Base-by-base conservation (phyloP, 2,329 filamentous ascomycete genomes). In the Trichothecium sympodiale region DNA sequence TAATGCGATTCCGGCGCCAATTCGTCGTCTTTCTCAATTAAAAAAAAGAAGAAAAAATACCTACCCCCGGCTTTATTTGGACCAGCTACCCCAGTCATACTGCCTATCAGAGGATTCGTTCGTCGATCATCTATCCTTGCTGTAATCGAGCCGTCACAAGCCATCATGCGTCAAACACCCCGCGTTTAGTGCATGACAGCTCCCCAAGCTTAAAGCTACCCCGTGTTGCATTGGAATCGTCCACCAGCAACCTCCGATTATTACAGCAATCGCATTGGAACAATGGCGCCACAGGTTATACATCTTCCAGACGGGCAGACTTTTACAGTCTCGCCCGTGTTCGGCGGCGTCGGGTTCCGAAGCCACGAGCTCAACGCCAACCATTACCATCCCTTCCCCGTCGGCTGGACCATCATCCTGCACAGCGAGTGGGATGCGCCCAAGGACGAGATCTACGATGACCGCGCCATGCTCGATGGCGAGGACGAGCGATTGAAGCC, bases 311-410 rank as follows among this genome's bases (percentile, higher is more conserved):
- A 95, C 60, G 89, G 88, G 51, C 85, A 91, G 61, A 80, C 71
- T 44, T 73, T 91, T 51, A 81, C 79, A 3, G 82, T 94, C 23
- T 77, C 77, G 12, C 83, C 87, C 1, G 85, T 94, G 17, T 95
- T 94, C 55, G 86, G 83, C n/a, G 89, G 89, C 23, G 70, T 91
- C 38, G 84, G 80, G 49, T 95, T 95, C 76, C 91, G 88, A 56
- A 75, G 79, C 38, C 81, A 85, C 52, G 81, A 91, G 42, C 63
- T 84, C 43, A 81, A 72, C 49, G 64, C 69, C 17, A 75, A 81
- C 49, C 71, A 74, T 46, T 78, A 74, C 46, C 78, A 77, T 35
- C 71, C 80, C 4, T 88, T 86, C 41, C 87, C 88, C 1, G 74
- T 83, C 5, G 88, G 88, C 23, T 96, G 89, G 89, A 93, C 83